A percentile compares a stretch with the other conserved stretches of the same genome.
Evolutionary conservation across 2,329 filamentous ascomycete genomes (phyloP).

Genomic region (Knufia fluminis): DNA sequence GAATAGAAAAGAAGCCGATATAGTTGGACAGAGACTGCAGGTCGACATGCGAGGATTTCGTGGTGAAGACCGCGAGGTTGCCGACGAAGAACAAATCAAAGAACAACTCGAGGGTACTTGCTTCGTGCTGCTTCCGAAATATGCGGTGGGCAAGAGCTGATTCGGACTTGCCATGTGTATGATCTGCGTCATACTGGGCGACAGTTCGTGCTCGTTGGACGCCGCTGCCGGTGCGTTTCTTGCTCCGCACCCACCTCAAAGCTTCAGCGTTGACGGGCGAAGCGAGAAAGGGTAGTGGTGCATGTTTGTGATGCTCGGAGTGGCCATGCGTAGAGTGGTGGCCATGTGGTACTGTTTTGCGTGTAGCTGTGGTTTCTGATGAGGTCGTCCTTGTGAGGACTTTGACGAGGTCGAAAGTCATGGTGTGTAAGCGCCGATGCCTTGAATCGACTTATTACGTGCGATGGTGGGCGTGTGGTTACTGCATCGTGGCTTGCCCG

Average conservation of each 20-base stretch:
- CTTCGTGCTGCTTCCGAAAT: slow-evolving; percentile 39
- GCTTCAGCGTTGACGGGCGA: slow-evolving; percentile 9
- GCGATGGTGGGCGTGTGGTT: neutral
- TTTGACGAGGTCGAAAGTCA: slow-evolving; percentile 1
- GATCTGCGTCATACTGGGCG: slow-evolving; percentile 7
- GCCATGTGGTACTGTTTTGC: neutral
- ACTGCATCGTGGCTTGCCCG: neutral
- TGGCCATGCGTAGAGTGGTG: neutral
- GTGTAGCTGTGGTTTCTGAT: neutral
- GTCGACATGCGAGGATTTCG: slow-evolving; percentile 47
- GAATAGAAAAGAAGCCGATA: slow-evolving; percentile 47
- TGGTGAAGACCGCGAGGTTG: slow-evolving; percentile 55
- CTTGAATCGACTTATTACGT: neutral
- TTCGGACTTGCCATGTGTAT: neutral
- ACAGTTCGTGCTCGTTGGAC: neutral
- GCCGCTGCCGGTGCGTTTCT: neutral
- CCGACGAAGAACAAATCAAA: slow-evolving; percentile 56
- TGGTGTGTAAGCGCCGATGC: neutral
- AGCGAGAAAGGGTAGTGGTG: slow-evolving; percentile 6
- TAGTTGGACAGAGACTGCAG: slow-evolving; percentile 34
- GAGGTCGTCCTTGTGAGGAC: neutral
- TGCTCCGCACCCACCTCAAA: slow-evolving; percentile 1
- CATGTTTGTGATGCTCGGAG: slow-evolving; percentile 4
- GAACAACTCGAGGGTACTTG: slow-evolving; percentile 49
- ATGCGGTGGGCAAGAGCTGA: slow-evolving; percentile 4